phyloP scores from a whole-genome alignment of 768 basidiomycete genomes.

The Termitomyces bulborhizus region DNA sequence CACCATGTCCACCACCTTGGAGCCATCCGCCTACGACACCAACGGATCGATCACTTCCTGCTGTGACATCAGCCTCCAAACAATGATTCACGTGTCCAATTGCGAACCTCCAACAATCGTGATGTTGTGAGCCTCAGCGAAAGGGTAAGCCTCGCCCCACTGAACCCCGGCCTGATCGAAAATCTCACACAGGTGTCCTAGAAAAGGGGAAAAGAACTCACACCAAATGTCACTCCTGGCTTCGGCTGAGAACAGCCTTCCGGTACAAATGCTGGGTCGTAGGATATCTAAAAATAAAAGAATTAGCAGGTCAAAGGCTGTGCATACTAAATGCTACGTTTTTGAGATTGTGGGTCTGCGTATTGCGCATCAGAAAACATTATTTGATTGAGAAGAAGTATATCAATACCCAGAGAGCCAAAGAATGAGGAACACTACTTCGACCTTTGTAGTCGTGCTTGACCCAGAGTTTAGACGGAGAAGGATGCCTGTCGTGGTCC shows the following conservation, averaged over 20 bases:
- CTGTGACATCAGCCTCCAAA: neutral
- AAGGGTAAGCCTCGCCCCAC: conserved; percentile 36
- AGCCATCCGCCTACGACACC: conserved; percentile 38
- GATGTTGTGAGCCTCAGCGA: conserved; percentile 37
- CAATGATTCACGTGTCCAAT: neutral
- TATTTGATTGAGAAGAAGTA: neutral
- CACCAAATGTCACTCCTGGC: conserved; percentile 31
- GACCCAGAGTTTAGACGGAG: neutral
- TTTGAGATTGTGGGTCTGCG: conserved; percentile 36
- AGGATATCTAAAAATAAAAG: conserved; percentile 23
- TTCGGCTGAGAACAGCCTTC: conserved; percentile 24
- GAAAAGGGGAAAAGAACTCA: conserved; percentile 13
- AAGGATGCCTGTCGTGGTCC: neutral
- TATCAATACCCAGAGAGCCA: conserved; percentile 36
- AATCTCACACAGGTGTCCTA: neutral
- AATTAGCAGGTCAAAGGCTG: neutral
- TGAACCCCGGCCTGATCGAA: conserved; percentile 35
- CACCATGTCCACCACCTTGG: conserved; percentile 40
- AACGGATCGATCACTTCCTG: conserved; percentile 33
- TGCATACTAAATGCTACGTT: conserved; percentile 18
- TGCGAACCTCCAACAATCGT: conserved; percentile 36
- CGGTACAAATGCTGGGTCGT: conserved; percentile 26
- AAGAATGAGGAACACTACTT: conserved; percentile 36
- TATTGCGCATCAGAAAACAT: neutral
- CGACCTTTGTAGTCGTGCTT: conserved; percentile 47